Evolutionary conservation across 2,329 filamentous ascomycete genomes (phyloP).

Genomic region (Penicillium aurantiogriseum): DNA sequence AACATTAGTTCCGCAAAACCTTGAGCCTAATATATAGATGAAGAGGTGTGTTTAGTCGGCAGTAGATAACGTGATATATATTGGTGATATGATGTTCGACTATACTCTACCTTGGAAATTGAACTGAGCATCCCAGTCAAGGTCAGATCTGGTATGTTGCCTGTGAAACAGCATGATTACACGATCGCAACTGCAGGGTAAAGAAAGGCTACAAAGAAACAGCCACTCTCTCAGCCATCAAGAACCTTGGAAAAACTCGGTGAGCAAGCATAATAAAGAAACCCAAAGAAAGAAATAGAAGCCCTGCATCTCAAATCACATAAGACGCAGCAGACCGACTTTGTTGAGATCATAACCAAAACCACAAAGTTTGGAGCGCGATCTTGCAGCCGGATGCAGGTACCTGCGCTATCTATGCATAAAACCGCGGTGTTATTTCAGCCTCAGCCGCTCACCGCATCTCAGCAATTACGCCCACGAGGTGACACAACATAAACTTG

Average conservation of each 20-base stretch:
- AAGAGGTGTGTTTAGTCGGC: background rate
- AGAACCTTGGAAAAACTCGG: background rate
- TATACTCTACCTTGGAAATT: background rate
- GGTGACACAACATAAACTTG: constrained; percentile 12
- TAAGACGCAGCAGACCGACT: constrained; percentile 10
- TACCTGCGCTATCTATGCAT: constrained; percentile 17
- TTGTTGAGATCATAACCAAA: constrained; percentile 7
- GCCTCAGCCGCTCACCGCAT: constrained; percentile 15
- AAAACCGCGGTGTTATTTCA: constrained; percentile 5
- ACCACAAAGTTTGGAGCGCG: constrained; percentile 5
- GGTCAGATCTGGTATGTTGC: background rate
- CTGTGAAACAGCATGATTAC: background rate
- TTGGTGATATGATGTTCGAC: background rate
- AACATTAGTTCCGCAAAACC: background rate
- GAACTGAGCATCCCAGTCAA: background rate
- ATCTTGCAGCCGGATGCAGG: constrained; percentile 18
- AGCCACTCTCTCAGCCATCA: background rate
- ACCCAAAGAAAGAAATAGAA: too few species aligned
- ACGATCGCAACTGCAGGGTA: background rate
- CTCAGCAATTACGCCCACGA: constrained; percentile 9
- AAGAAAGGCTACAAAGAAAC: background rate
- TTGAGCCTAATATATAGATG: background rate
- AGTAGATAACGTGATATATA: too few species aligned
- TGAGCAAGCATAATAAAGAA: background rate
- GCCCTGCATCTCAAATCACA: constrained; percentile 4